These are phyloP conservation scores for Neopestalotiopsis sp. DNA, from an alignment of 2,329 filamentous ascomycete species.

Conservation along the genomic window DNA sequence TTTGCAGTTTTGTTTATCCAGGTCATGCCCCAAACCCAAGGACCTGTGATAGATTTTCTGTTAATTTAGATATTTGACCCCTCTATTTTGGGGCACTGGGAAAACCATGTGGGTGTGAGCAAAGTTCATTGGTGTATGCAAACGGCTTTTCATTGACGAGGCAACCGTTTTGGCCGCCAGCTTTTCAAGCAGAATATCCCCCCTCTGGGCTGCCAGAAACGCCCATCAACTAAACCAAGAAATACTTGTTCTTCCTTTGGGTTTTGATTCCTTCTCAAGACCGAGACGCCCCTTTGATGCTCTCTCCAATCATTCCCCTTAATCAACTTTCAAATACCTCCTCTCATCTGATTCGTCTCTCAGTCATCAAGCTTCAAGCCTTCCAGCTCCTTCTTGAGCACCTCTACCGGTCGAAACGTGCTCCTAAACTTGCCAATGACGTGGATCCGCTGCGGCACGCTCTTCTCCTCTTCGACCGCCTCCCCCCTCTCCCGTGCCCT, in stretches of 20 bases:
- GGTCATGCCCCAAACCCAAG: background rate
- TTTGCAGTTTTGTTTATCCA: background rate
- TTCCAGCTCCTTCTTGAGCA: conserved; percentile 13
- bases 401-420: background rate
- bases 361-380: conserved; percentile 5
- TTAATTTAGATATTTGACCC: background rate
- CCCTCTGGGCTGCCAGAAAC: too few species aligned
- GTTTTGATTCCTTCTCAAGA: background rate
- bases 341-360: background rate
- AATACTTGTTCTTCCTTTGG: background rate
- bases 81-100: too few species aligned
- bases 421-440: conserved; percentile 11
- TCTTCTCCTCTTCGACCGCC: background rate
- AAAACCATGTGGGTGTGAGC: too few species aligned
- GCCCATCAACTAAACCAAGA: too few species aligned
- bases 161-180: background rate
- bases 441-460: conserved; percentile 9
- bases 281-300: background rate
- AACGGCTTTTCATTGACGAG: background rate
- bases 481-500: conserved; percentile 12
- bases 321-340: too few species aligned
- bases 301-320: background rate
- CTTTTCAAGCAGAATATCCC: too few species aligned
- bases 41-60: background rate
- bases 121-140: too few species aligned